Evolutionary conservation across 495 filamentous ascomycete species (phyloP).

Genomic region (Daldinia childiae): DNA sequence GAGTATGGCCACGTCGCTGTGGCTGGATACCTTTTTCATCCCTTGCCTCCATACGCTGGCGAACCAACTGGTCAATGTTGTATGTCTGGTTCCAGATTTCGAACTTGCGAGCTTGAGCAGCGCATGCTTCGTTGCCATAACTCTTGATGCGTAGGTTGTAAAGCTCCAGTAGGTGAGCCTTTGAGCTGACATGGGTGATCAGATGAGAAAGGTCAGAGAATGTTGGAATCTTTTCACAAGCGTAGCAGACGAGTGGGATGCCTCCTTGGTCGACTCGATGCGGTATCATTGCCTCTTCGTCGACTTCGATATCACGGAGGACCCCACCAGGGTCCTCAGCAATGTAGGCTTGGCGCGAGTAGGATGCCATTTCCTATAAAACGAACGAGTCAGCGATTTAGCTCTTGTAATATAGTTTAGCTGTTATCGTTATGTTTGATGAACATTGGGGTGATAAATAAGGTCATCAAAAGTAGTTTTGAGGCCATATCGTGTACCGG

Average conservation of each 20-base stretch:
- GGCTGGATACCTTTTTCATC: constrained; percentile 63
- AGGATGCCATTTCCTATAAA: constrained; percentile 8
- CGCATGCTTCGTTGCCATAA: constrained; percentile 62
- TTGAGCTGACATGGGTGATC: constrained; percentile 86
- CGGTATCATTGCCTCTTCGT: constrained; percentile 11
- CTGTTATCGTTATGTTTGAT: not conserved
- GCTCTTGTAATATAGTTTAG: not conserved
- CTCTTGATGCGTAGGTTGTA: constrained; percentile 76
- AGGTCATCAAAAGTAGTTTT: not conserved
- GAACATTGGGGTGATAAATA: not conserved
- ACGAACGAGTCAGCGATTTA: not conserved
- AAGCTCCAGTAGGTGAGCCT: constrained; percentile 79
- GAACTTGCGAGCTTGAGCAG: constrained; percentile 64
- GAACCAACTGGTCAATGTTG: constrained; percentile 71
- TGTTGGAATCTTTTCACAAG: constrained; percentile 77
- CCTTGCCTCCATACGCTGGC: constrained; percentile 75
- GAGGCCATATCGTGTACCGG: not conserved
- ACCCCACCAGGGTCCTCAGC: not conserved
- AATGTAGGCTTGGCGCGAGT: not conserved
- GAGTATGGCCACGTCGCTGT: constrained; percentile 28
- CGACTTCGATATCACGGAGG: not conserved
- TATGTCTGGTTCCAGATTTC: constrained; percentile 74
- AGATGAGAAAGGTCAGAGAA: constrained; percentile 92
- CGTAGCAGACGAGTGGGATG: constrained; percentile 76
- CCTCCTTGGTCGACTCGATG: constrained; percentile 2